Evolutionary conservation across 2,329 filamentous ascomycete genomes (phyloP).

Genomic region (Aspergillus transmontanensis): DNA sequence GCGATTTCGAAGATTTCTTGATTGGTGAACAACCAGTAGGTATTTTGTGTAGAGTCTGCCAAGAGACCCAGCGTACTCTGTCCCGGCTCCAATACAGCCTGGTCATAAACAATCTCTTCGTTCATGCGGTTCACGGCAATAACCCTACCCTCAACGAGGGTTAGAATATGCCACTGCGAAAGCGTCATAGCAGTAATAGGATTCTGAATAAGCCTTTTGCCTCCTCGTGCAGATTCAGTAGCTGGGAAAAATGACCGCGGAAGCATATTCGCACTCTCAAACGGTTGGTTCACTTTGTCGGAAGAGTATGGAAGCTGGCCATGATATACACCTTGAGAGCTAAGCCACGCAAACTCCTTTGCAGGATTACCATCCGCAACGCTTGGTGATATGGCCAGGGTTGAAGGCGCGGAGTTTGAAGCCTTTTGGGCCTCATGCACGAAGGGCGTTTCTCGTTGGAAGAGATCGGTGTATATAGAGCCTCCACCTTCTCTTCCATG

Average conservation of each 20-base stretch:
- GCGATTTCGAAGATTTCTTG: conserved; percentile 93
- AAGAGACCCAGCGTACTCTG: conserved; percentile 82
- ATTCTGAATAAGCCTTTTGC: conserved; percentile 68
- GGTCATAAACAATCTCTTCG: conserved; percentile 82
- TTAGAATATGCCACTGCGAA: conserved; percentile 91
- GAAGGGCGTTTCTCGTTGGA: conserved; percentile 81
- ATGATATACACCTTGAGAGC: conserved; percentile 81
- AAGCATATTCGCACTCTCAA: conserved; percentile 77
- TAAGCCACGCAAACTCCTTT: conserved; percentile 79
- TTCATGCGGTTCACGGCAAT: conserved; percentile 86
- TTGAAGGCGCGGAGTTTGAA: conserved; percentile 62
- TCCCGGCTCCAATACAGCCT: conserved; percentile 77
- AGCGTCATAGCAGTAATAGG: conserved; percentile 77
- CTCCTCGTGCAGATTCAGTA: conserved; percentile 65
- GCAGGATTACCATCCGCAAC: conserved; percentile 58
- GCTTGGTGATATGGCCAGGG: conserved; percentile 77
- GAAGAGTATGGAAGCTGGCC: conserved; percentile 72
- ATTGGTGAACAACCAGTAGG: conserved; percentile 92
- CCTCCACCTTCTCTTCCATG: conserved; percentile 75
- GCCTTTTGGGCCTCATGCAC: conserved; percentile 71
- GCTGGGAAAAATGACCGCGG: conserved; percentile 72
- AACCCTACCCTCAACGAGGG: conserved; percentile 78
- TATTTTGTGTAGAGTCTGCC: conserved; percentile 90
- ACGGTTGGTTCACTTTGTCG: conserved; percentile 72
- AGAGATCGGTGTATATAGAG: conserved; percentile 83